Conservation (phyloP, 2,329 filamentous ascomycete genomes). For the Ophiostoma sp. region DNA sequence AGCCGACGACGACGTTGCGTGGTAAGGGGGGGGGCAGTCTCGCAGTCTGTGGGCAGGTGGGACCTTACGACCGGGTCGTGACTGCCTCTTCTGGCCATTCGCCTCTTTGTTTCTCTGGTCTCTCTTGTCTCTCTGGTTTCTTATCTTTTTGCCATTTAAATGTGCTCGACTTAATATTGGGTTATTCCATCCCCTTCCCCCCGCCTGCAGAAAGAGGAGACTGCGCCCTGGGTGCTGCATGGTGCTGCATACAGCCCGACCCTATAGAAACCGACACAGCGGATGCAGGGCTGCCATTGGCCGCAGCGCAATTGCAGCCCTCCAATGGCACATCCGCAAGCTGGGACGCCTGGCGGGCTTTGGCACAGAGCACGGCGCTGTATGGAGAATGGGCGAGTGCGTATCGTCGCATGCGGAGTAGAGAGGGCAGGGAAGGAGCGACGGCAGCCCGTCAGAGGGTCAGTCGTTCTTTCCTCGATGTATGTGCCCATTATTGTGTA, state of each 20-base stretch:
- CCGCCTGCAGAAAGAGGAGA: background rate
- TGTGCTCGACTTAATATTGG: background rate
- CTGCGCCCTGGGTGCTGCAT: constrained; percentile 36
- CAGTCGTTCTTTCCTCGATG: too few relatives aligned
- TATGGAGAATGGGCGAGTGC: constrained; percentile 9
- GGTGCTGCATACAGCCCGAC: constrained; percentile 35
- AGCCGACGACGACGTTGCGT: background rate
- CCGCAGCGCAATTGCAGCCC: constrained; percentile 25
- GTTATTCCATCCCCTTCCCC: constrained; percentile 10
- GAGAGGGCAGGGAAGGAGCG: background rate
- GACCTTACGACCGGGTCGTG: background rate
- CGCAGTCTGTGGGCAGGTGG: constrained; percentile 15
- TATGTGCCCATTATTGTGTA: too few relatives aligned
- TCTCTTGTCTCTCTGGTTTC: constrained; percentile 3
- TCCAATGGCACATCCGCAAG: constrained; percentile 21
- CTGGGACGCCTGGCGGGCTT: constrained; percentile 9
- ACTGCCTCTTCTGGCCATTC: background rate
- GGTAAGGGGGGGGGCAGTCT: background rate
- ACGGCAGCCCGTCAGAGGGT: too few relatives aligned
- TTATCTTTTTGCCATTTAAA: background rate
- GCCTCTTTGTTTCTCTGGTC: background rate
- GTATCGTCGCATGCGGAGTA: background rate
- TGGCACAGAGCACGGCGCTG: background rate
- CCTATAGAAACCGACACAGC: constrained; percentile 35
- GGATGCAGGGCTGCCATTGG: constrained; percentile 34